Evolutionary conservation across 371 early-diverging fungal genomes (phyloP).

Genomic region (Parasitella parasitica): DNA sequence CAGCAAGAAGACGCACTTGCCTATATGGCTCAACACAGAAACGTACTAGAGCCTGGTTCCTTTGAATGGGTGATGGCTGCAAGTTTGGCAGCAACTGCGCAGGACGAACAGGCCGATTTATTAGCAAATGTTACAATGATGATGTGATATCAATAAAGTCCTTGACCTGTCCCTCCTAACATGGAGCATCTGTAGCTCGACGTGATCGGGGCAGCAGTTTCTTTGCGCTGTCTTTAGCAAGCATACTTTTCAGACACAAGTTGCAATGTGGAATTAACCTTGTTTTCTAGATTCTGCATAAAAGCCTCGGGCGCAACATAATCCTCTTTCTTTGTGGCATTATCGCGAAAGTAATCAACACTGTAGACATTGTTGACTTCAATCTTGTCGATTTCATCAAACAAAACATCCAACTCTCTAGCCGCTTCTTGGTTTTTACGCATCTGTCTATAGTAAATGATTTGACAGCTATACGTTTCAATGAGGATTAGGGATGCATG

Average conservation of each 20-base stretch:
- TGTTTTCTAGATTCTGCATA: conserved; percentile 11
- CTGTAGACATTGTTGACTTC: conserved; percentile 36
- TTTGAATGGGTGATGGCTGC: conserved; percentile 21
- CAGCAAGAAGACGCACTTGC: conserved; percentile 6
- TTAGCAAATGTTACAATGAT: conserved; percentile 3
- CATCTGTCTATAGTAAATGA: conserved; percentile 31
- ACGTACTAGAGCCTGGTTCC: conserved; percentile 2
- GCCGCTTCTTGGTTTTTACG: conserved; percentile 23
- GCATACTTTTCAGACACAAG: not conserved
- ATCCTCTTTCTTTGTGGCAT: not conserved
- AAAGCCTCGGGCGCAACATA: conserved; percentile 18
- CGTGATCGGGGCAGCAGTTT: not conserved
- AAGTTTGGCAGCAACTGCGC: conserved; percentile 14
- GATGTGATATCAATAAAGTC: not conserved
- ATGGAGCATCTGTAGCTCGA: not conserved
- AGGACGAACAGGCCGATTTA: conserved; percentile 14
- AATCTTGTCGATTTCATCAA: conserved; percentile 32
- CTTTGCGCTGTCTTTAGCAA: not conserved
- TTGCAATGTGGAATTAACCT: conserved; percentile 4
- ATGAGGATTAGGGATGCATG: no score
- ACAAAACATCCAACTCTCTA: conserved; percentile 19
- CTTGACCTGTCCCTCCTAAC: not conserved
- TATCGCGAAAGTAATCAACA: conserved; percentile 37
- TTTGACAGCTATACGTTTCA: conserved; percentile 33
- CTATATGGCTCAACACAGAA: conserved; percentile 1